phyloP scores from a whole-genome alignment of 1,284 basidiomycete species.

The Cutaneotrichosporon sp. region DNA sequence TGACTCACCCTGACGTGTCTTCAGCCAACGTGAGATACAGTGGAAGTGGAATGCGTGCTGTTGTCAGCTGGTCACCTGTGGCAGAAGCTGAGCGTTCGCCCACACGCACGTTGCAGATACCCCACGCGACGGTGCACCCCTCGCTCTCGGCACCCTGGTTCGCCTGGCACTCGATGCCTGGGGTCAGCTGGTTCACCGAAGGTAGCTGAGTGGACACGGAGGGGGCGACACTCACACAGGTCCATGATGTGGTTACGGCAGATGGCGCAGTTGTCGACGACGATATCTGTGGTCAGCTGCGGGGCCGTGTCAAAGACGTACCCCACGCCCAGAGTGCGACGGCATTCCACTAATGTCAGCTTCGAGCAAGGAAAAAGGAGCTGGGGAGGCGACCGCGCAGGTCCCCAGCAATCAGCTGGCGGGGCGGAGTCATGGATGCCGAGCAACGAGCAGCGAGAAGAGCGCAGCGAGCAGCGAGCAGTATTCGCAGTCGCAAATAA shows the following conservation, averaged over 20 bases:
- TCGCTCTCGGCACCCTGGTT: constrained; percentile 96
- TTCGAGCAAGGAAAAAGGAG: too few species aligned
- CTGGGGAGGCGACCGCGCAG: too few species aligned
- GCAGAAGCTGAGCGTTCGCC: background rate
- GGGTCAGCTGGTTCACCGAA: constrained; percentile 3
- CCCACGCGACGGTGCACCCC: constrained; percentile 97
- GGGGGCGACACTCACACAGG: constrained; percentile 62
- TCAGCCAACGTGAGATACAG: constrained; percentile 98
- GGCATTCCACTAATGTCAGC: constrained; percentile 75
- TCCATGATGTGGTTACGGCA: constrained; percentile 99
- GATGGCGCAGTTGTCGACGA: constrained; percentile 93
- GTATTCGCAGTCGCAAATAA: background rate
- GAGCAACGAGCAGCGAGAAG: too few species aligned
- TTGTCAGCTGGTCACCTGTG: background rate
- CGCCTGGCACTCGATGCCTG: constrained; percentile 99
- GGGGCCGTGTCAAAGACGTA: constrained; percentile 44
- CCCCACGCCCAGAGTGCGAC: constrained; percentile 96
- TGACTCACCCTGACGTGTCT: constrained; percentile 72
- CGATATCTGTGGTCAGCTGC: constrained; percentile 63
- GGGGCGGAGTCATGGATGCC: too few species aligned
- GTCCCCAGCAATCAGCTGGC: too few species aligned
- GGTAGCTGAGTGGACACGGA: too few species aligned
- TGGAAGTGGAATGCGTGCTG: constrained; percentile 99
- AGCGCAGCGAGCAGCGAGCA: background rate
- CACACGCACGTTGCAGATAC: constrained; percentile 88